These are phyloP conservation scores for Hymenoscyphus occultus DNA, from an alignment of 2,329 filamentous ascomycete genomes.

Conservation along the genomic window DNA sequence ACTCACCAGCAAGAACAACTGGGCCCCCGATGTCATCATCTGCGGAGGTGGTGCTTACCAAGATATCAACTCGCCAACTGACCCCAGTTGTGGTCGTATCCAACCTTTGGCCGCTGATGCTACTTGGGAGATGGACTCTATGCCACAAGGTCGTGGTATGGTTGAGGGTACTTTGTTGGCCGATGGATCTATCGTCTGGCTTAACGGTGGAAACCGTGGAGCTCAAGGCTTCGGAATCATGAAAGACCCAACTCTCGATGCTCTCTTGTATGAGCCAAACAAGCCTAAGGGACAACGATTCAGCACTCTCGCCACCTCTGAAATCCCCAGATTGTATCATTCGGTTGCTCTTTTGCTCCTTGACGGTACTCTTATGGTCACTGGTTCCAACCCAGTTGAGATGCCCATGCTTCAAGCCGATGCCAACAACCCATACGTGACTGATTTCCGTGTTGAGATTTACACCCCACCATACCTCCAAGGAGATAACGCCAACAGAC, in stretches of 20 bases:
- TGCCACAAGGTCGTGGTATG: conserved; percentile 58
- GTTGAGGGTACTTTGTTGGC: conserved; percentile 57
- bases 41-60: conserved; percentile 60
- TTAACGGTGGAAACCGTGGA: conserved; percentile 57
- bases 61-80: conserved; percentile 56
- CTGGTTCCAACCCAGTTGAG: conserved; percentile 59
- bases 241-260: conserved; percentile 50
- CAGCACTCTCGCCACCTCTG: conserved; percentile 41
- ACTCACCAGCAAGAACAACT: conserved; percentile 49
- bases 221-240: conserved; percentile 60
- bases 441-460: conserved; percentile 60
- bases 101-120: conserved; percentile 47
- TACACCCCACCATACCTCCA: conserved; percentile 60
- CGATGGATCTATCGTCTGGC: conserved; percentile 57
- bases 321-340: conserved; percentile 55
- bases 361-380: conserved; percentile 57
- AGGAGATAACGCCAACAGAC: conserved; percentile 46
- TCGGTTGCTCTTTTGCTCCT: conserved; percentile 57
- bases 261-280: conserved; percentile 56
- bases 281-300: conserved; percentile 50
- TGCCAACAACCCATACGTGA: conserved; percentile 48
- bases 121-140: conserved; percentile 55
- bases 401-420: conserved; percentile 49
- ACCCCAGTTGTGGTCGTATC: conserved; percentile 56
- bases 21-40: conserved; percentile 52